A percentile compares a stretch with the other conserved stretches of the same genome.
phyloP scores from a whole-genome alignment of 176 grass and related monocot species.

The Cymbopogon citratus region DNA sequence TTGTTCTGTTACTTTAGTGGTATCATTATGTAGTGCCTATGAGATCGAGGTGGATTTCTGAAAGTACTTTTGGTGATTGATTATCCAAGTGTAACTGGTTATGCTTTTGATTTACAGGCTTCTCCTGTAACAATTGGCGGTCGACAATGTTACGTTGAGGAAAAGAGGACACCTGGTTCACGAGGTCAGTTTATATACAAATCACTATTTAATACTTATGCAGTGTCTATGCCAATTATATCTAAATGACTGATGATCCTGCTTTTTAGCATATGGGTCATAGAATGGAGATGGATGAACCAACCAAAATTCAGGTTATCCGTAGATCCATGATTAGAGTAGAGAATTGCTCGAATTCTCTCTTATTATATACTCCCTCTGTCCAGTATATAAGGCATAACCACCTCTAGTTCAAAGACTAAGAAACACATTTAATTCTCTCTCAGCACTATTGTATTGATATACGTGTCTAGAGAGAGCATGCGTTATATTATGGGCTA shows the following conservation, averaged over 20 bases:
- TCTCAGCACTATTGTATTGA: too few relatives aligned
- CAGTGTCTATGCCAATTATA: background rate
- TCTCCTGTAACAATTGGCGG: slow-evolving; percentile 1
- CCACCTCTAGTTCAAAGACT: too few relatives aligned
- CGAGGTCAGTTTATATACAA: slow-evolving; percentile 50
- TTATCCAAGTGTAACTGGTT: background rate
- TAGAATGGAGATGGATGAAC: background rate
- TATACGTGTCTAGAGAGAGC: too few relatives aligned
- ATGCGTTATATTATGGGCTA: too few relatives aligned
- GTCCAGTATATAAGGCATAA: too few relatives aligned
- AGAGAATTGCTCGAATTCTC: too few relatives aligned
- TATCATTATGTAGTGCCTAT: background rate
- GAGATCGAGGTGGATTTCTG: slow-evolving; percentile 1
- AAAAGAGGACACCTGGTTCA: slow-evolving; percentile 61
- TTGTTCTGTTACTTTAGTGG: background rate
- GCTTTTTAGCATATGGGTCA: background rate
- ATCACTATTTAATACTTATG: background rate
- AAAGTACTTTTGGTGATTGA: too few relatives aligned
- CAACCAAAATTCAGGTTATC: background rate
- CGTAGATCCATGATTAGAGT: background rate
- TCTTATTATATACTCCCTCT: too few relatives aligned
- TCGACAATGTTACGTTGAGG: slow-evolving; percentile 65
- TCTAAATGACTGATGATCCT: background rate
- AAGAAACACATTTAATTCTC: too few relatives aligned
- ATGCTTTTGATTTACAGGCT: too few relatives aligned